A percentile compares a stretch with the other conserved stretches of the same genome.
Evolutionary conservation across 208 protist species (phyloP).

Genomic region (Novymonas esmeraldas): DNA sequence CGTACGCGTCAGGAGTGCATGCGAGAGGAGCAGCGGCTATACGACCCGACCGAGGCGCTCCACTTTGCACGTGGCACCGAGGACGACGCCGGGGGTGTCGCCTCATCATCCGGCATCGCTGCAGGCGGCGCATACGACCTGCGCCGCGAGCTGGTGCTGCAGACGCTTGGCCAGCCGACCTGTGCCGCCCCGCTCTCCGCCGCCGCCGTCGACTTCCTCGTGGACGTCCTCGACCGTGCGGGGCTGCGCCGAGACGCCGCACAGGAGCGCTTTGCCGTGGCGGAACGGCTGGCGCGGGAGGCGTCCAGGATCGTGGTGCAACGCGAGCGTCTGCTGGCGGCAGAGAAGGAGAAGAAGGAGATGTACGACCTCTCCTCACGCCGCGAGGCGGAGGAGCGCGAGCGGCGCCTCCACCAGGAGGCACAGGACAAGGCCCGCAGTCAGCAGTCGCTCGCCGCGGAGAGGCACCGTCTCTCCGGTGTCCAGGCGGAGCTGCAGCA

Average conservation of each 20-base stretch:
- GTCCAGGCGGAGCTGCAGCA: conserved; percentile 47
- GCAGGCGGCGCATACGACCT: conserved; percentile 26
- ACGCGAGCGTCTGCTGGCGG: conserved; percentile 34
- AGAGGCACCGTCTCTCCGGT: conserved; percentile 46
- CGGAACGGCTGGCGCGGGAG: conserved; percentile 34
- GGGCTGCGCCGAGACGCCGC: conserved; percentile 28
- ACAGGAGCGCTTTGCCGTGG: conserved; percentile 27
- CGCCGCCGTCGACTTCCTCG: conserved; percentile 39
- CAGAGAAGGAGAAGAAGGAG: conserved; percentile 63
- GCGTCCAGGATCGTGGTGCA: conserved; percentile 29
- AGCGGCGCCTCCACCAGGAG: conserved; percentile 50
- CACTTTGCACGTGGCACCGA: not conserved
- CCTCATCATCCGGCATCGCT: not conserved
- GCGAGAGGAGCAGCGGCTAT: conserved; percentile 59
- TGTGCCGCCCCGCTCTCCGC: conserved; percentile 22
- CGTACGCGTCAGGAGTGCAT: conserved; percentile 41
- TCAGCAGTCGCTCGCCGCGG: conserved; percentile 47
- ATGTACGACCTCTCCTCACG: conserved; percentile 42
- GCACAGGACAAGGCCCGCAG: conserved; percentile 43
- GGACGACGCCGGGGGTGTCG: not conserved
- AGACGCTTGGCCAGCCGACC: conserved; percentile 38
- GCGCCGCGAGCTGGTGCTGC: conserved; percentile 40
- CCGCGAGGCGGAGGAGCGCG: conserved; percentile 52
- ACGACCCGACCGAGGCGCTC: conserved; percentile 13
- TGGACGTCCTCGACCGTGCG: conserved; percentile 42